These are phyloP conservation scores for Cetradonia linearis DNA, from an alignment of 495 filamentous ascomycete species.

Conservation along the genomic window DNA sequence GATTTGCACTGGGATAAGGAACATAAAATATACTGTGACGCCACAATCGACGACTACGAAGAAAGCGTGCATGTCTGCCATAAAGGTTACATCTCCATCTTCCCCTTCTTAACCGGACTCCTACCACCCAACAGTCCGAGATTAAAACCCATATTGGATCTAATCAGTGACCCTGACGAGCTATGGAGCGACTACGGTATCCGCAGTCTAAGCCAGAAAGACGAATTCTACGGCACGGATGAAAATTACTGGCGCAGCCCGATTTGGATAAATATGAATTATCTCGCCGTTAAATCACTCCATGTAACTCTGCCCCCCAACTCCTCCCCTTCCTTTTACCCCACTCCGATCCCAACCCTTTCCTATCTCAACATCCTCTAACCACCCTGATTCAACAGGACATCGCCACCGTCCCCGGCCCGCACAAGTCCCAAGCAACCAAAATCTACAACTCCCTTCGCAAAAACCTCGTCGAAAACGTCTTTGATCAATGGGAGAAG, in stretches of 20 bases:
- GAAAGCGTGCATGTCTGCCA: slow-evolving; percentile 80
- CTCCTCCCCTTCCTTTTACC: background rate
- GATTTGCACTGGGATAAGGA: slow-evolving; percentile 85
- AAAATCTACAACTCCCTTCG: slow-evolving; percentile 68
- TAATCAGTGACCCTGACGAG: slow-evolving; percentile 67
- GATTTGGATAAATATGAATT: slow-evolving; percentile 97
- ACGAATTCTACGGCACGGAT: slow-evolving; percentile 72
- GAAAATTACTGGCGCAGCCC: slow-evolving; percentile 98
- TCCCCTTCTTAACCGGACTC: slow-evolving; percentile 82
- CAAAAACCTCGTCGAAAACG: slow-evolving; percentile 76
- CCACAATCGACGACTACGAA: slow-evolving; percentile 90
- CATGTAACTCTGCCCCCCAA: slow-evolving; percentile 48
- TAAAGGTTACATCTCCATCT: slow-evolving; percentile 90
- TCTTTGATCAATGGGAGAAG: slow-evolving; percentile 75
- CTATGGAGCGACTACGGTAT: slow-evolving; percentile 81
- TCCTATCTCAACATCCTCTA: background rate
- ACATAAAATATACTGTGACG: slow-evolving; percentile 80
- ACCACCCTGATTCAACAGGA: slow-evolving; percentile 25
- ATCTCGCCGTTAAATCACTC: slow-evolving; percentile 72
- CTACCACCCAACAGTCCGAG: slow-evolving; percentile 59
- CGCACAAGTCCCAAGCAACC: slow-evolving; percentile 58
- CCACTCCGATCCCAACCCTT: no score
- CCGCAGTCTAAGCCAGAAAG: slow-evolving; percentile 74
- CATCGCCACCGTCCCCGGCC: slow-evolving; percentile 43
- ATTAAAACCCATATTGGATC: slow-evolving; percentile 60